Percentiles rank a stretch among this genome's conserved stretches.
Evolutionary conservation across 805 yeast genomes (phyloP).

Genomic region (Cyberlindnera suaveolens): DNA sequence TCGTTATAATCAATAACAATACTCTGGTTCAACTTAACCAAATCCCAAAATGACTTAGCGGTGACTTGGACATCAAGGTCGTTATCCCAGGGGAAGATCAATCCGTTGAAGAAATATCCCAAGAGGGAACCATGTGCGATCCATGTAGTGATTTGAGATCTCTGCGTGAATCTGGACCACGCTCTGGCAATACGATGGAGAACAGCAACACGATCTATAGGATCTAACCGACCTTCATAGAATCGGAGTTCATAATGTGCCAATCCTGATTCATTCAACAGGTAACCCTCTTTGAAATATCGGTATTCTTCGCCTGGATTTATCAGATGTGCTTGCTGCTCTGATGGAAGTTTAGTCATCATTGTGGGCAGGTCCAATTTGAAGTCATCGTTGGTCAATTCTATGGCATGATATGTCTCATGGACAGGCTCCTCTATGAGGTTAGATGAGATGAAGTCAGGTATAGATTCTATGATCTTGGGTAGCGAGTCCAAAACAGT

Average conservation of each 20-base stretch:
- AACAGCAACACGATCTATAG: constrained; percentile 17
- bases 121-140: constrained; percentile 53
- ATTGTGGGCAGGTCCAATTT: constrained; percentile 2
- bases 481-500: neutral
- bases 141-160: constrained; percentile 33
- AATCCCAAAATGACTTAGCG: constrained; percentile 32
- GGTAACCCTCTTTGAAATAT: constrained; percentile 22
- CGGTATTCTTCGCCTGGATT: constrained; percentile 9
- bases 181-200: constrained; percentile 21
- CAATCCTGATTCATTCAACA: constrained; percentile 13
- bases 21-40: constrained; percentile 40
- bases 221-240: constrained; percentile 10
- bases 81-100: constrained; percentile 53
- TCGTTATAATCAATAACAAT: constrained; percentile 37
- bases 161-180: constrained; percentile 19
- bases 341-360: neutral
- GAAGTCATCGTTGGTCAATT: constrained; percentile 13
- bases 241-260: constrained; percentile 23
- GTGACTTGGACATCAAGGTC: constrained; percentile 57
- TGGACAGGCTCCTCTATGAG: neutral
- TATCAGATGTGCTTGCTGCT: constrained; percentile 1
- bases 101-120: constrained; percentile 55
- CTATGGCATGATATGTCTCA: constrained; percentile 2
- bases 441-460: neutral
- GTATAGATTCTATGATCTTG: neutral